Percentiles rank a stretch among this genome's conserved stretches.
phyloP scores from a whole-genome alignment of 495 filamentous ascomycete genomes.

The Hypomontagnella submonticulosa region DNA sequence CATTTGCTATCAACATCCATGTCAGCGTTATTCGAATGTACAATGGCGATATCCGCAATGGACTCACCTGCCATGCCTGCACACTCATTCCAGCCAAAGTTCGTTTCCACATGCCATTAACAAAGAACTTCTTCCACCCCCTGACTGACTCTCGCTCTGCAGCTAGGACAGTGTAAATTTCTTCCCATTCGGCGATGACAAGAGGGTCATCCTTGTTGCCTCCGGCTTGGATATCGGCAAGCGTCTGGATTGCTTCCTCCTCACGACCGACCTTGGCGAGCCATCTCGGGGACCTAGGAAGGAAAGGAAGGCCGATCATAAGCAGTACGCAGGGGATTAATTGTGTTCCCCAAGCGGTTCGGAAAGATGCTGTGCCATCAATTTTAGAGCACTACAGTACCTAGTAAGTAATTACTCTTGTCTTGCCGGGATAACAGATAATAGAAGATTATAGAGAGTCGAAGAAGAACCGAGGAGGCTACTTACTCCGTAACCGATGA shows the following conservation, averaged over 20 bases:
- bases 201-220: slow-evolving; percentile 72
- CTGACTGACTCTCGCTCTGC: slow-evolving; percentile 64
- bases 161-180: slow-evolving; percentile 69
- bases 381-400: slow-evolving; percentile 64
- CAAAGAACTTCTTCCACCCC: slow-evolving; percentile 69
- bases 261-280: slow-evolving; percentile 74
- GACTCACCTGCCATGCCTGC: slow-evolving; percentile 61
- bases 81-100: slow-evolving; percentile 75
- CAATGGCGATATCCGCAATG: background rate
- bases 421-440: too few relatives aligned
- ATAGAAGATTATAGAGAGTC: background rate
- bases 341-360: slow-evolving; percentile 79
- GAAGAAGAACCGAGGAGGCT: background rate
- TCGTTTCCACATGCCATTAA: slow-evolving; percentile 76
- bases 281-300: slow-evolving; percentile 79
- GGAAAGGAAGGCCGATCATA: slow-evolving; percentile 72
- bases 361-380: slow-evolving; percentile 70
- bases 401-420: slow-evolving; percentile 56
- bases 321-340: slow-evolving; percentile 73
- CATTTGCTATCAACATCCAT: slow-evolving; percentile 74
- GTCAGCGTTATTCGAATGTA: slow-evolving; percentile 51
- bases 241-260: slow-evolving; percentile 72
- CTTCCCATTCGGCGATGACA: slow-evolving; percentile 78
- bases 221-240: slow-evolving; percentile 76
- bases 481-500: slow-evolving; percentile 54